Conservation (phyloP, 257 asterid species). For the Salvia splendens region DNA sequence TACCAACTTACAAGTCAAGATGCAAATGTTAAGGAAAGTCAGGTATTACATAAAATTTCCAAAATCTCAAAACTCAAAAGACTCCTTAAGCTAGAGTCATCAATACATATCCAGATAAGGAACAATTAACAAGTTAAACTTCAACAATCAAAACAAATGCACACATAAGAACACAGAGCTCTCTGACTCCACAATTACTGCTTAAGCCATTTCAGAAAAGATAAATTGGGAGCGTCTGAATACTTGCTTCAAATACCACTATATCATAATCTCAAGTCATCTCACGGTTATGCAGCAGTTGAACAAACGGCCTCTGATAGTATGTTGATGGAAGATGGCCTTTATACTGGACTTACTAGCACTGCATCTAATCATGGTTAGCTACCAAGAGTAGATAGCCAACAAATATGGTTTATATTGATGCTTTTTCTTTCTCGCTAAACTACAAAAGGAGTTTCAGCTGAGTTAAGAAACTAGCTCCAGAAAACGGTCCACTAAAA, state of each 20-base stretch:
- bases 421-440: neutral
- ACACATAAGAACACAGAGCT: neutral
- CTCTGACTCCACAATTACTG: neutral
- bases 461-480: conserved; percentile 24
- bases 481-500: conserved; percentile 18
- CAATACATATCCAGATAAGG: neutral
- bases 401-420: neutral
- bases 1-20: neutral
- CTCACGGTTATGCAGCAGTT: conserved; percentile 1
- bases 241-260: neutral
- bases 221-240: neutral
- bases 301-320: neutral
- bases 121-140: neutral
- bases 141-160: neutral
- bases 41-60: neutral
- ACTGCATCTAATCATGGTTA: conserved; percentile 5
- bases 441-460: neutral
- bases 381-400: conserved; percentile 23
- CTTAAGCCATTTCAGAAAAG: neutral
- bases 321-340: conserved; percentile 2
- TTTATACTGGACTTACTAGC: neutral
- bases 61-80: neutral
- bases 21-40: neutral
- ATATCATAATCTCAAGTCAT: neutral
- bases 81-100: neutral